phyloP scores from a whole-genome alignment of 2,329 filamentous ascomycete species.

The Monilinia vaccinii-corymbosi region DNA sequence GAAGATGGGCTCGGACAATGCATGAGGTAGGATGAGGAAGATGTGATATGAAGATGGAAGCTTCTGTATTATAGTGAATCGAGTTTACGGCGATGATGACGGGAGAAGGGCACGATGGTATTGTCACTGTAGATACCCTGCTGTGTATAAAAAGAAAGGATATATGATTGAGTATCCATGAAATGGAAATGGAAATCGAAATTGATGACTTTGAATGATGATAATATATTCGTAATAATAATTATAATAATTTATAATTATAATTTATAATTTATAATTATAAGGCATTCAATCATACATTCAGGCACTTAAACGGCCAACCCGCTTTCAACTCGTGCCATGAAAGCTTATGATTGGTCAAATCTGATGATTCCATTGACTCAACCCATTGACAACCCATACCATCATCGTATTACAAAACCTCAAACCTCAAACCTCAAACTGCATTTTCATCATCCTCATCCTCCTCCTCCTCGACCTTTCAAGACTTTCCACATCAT shows the following conservation, averaged over 20 bases:
- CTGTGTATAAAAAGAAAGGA: constrained; percentile 15
- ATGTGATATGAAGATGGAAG: constrained; percentile 1
- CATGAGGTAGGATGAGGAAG: constrained; percentile 3
- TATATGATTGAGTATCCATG: constrained; percentile 1
- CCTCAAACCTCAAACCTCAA: not conserved
- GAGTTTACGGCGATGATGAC: not conserved
- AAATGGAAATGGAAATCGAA: too few relatives aligned
- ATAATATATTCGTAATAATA: too few relatives aligned
- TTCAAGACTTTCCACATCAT: not conserved
- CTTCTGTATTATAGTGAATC: constrained; percentile 14
- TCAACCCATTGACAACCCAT: too few relatives aligned
- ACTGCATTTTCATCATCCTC: not conserved
- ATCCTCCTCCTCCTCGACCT: not conserved
- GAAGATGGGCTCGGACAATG: not conserved
- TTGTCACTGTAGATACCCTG: constrained; percentile 14
- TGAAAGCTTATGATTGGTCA: constrained; percentile 3
- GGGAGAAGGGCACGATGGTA: constrained; percentile 1
- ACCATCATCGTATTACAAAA: not conserved
- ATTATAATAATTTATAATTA: too few relatives aligned
- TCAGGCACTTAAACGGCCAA: not conserved
- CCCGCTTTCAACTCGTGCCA: not conserved
- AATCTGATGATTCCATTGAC: not conserved
- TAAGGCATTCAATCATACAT: not conserved
- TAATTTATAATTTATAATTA: too few relatives aligned
- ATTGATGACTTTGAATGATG: too few relatives aligned